phyloP scores from a whole-genome alignment of 768 basidiomycete genomes.

The Mrakia gelida region DNA sequence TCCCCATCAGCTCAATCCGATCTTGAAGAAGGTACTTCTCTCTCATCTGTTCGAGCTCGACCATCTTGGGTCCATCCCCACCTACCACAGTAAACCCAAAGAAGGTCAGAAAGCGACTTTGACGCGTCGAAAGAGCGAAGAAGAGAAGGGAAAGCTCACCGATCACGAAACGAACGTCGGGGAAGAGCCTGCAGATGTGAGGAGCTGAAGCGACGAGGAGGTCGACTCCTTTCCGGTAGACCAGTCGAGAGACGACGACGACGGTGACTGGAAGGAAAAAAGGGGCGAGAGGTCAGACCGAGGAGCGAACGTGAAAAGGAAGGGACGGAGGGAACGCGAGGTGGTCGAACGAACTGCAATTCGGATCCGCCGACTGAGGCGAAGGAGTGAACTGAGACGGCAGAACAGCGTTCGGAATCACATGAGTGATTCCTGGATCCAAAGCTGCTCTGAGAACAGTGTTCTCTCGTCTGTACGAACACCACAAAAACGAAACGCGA shows the following conservation, averaged over 20 bases:
- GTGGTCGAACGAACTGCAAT: slow-evolving; percentile 50
- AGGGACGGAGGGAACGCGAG: background rate
- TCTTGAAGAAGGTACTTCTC: slow-evolving; percentile 87
- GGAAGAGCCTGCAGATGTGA: slow-evolving; percentile 75
- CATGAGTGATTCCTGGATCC: slow-evolving; percentile 67
- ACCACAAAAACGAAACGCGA: background rate
- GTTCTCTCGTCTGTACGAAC: slow-evolving; percentile 81
- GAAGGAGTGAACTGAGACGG: slow-evolving; percentile 78
- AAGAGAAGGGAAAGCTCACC: slow-evolving; percentile 52
- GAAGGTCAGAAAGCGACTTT: background rate
- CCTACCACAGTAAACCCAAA: slow-evolving; percentile 50
- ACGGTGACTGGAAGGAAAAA: slow-evolving; percentile 64
- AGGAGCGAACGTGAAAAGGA: background rate
- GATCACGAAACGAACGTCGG: slow-evolving; percentile 81
- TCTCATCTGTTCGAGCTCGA: slow-evolving; percentile 90
- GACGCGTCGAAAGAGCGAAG: background rate
- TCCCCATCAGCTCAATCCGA: slow-evolving; percentile 81
- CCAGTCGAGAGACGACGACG: slow-evolving; percentile 80
- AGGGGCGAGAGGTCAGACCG: background rate
- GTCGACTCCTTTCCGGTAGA: slow-evolving; percentile 94
- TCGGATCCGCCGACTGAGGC: slow-evolving; percentile 40
- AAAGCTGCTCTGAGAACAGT: slow-evolving; percentile 82
- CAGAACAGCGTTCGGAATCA: slow-evolving; percentile 89
- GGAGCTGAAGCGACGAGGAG: slow-evolving; percentile 89
- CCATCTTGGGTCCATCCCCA: slow-evolving; percentile 91